Conservation (phyloP, 441 rosid species). For the Euphorbia corollata region DNA sequence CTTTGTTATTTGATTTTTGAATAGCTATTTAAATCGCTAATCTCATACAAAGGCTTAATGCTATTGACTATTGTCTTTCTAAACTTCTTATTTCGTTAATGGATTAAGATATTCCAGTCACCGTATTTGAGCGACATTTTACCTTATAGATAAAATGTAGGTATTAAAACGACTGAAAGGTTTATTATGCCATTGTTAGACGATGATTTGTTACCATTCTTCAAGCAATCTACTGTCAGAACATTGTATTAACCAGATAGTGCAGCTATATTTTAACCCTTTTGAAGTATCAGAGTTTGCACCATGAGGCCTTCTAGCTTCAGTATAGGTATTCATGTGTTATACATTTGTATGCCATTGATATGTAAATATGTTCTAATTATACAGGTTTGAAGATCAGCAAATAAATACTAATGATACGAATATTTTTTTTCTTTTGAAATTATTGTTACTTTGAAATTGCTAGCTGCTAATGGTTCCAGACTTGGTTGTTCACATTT, state of each 20-base stretch:
- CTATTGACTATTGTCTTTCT: not conserved
- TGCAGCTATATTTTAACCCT: not conserved
- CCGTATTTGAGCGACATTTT: not conserved
- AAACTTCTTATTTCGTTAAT: not conserved
- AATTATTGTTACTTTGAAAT: conserved; percentile 1
- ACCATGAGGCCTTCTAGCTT: not conserved
- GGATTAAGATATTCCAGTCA: not conserved
- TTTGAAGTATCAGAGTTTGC: not conserved
- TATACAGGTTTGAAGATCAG: conserved; percentile 1
- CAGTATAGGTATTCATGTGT: not conserved
- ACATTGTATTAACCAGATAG: not conserved
- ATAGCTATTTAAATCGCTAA: not conserved
- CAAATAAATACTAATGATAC: not conserved
- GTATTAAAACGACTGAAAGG: not conserved
- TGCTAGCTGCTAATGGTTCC: not conserved
- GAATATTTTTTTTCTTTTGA: not conserved
- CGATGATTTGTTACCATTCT: conserved; percentile 1
- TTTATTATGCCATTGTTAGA: not conserved
- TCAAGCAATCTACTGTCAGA: not conserved
- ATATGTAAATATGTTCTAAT: not conserved
- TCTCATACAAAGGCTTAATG: not conserved
- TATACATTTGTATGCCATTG: not conserved
- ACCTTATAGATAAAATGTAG: not conserved
- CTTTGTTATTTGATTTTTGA: not conserved
- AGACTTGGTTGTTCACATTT: conserved; percentile 11